Conservation (phyloP, 2,329 filamentous ascomycete species). For the Colletotrichum viniferum region DNA sequence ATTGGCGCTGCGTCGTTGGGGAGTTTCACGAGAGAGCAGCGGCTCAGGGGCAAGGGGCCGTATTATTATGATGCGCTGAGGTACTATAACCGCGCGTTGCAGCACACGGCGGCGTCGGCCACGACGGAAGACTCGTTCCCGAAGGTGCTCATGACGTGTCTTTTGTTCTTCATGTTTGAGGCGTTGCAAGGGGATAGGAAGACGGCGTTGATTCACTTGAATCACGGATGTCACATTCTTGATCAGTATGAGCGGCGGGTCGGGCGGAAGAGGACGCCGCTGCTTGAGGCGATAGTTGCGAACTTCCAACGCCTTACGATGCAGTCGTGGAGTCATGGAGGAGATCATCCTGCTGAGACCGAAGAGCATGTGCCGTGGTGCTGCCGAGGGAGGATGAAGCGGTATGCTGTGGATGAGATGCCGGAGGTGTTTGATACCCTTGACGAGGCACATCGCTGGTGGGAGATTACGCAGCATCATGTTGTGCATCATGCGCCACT, state of each 20-base stretch:
- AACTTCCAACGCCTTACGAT: conserved; percentile 14
- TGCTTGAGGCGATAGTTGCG: background rate
- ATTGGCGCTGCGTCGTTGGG: conserved; percentile 33
- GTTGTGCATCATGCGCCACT: conserved; percentile 3
- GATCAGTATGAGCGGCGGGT: background rate
- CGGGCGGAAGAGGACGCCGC: background rate
- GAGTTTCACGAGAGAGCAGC: background rate
- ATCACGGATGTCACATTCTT: conserved; percentile 30
- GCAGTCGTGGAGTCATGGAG: conserved; percentile 16
- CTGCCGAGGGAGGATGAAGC: background rate
- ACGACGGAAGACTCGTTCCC: background rate
- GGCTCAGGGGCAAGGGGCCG: background rate
- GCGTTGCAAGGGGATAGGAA: conserved; percentile 42
- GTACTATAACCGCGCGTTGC: conserved; percentile 7
- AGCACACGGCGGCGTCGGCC: background rate
- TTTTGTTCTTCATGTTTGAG: conserved; percentile 46
- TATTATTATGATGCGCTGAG: background rate
- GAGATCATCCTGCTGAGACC: background rate
- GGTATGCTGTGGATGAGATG: conserved; percentile 17
- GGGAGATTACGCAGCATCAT: conserved; percentile 12
- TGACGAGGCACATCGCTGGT: conserved; percentile 15
- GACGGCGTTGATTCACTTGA: conserved; percentile 43
- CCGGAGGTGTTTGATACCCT: background rate
- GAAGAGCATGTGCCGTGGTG: conserved; percentile 2
- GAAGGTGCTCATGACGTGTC: conserved; percentile 35